Percentiles rank a stretch among this genome's conserved stretches.
These are phyloP conservation scores for Trichothecium sympodiale DNA, from an alignment of 2,329 filamentous ascomycete species.

Conservation along the genomic window DNA sequence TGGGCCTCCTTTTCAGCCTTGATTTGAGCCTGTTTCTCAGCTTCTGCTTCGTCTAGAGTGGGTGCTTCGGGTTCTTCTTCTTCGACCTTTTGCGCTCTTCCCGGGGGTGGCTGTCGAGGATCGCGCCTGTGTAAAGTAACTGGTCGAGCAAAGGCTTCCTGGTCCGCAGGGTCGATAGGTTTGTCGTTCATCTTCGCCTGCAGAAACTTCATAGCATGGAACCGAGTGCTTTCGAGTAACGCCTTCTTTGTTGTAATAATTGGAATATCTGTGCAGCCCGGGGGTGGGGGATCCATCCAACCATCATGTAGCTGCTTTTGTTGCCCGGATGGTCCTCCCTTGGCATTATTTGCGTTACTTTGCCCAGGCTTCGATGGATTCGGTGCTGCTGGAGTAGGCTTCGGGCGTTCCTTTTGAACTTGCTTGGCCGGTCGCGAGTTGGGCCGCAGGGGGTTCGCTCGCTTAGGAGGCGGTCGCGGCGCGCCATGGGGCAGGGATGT, in stretches of 20 bases:
- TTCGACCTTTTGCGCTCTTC: conserved; percentile 53
- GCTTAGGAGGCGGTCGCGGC: conserved; percentile 4
- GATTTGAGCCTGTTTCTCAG: conserved; percentile 54
- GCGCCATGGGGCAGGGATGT: no score
- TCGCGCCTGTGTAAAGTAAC: conserved; percentile 85
- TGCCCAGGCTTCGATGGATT: conserved; percentile 11
- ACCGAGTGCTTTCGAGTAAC: conserved; percentile 66
- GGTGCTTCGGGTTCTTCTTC: conserved; percentile 21
- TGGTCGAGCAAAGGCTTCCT: conserved; percentile 75
- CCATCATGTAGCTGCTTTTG: conserved; percentile 38
- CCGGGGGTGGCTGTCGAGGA: conserved; percentile 57
- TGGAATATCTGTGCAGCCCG: conserved; percentile 45
- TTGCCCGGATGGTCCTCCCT: conserved; percentile 16
- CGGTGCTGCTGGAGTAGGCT: conserved; percentile 52
- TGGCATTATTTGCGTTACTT: not conserved
- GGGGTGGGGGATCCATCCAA: conserved; percentile 43
- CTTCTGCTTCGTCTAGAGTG: conserved; percentile 43
- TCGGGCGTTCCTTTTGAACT: conserved; percentile 31
- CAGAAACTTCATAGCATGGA: conserved; percentile 75
- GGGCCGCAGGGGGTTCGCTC: conserved; percentile 25
- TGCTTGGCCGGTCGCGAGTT: conserved; percentile 4
- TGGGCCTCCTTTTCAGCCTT: conserved; percentile 77
- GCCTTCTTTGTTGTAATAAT: conserved; percentile 76
- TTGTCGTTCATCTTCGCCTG: conserved; percentile 47
- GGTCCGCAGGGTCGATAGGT: conserved; percentile 55